These are phyloP conservation scores for Xerophyta viscosa DNA, from an alignment of 106 monocot species.

Conservation along the genomic window DNA sequence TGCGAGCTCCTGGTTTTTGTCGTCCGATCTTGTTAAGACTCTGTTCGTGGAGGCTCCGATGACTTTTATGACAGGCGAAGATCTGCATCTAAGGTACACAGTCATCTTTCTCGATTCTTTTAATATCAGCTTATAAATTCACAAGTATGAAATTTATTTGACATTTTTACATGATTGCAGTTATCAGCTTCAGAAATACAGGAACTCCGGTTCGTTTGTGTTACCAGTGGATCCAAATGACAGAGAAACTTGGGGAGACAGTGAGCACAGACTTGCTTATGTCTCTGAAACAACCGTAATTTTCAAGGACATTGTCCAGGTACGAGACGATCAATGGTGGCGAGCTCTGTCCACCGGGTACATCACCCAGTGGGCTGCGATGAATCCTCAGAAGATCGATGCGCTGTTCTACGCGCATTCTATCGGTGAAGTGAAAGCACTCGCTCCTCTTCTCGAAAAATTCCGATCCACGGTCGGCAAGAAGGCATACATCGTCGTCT, in stretches of 20 bases:
- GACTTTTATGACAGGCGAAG: slow-evolving; percentile 96
- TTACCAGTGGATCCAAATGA: slow-evolving; percentile 79
- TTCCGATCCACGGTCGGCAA: slow-evolving; percentile 57
- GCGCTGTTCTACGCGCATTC: slow-evolving; percentile 95
- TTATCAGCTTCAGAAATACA: slow-evolving; percentile 97
- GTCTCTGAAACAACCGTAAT: slow-evolving; percentile 95
- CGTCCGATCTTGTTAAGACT: slow-evolving; percentile 86
- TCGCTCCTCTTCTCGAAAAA: slow-evolving; percentile 79
- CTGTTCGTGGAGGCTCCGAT: slow-evolving; percentile 82
- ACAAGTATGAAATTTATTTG: too few species aligned
- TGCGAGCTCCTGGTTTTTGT: slow-evolving; percentile 95
- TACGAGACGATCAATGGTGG: slow-evolving; percentile 96
- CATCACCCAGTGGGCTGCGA: slow-evolving; percentile 58
- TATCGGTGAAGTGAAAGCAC: slow-evolving; percentile 44
- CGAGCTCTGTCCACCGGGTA: slow-evolving; percentile 70
- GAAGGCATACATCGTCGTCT: slow-evolving; percentile 89
- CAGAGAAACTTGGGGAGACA: slow-evolving; percentile 97
- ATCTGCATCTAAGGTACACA: slow-evolving; percentile 82
- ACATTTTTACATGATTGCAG: slow-evolving; percentile 24
- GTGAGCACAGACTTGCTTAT: slow-evolving; percentile 97
- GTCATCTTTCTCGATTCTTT: too few species aligned
- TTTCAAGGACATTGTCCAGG: slow-evolving; percentile 87
- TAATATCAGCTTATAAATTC: too few species aligned
- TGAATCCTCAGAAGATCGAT: slow-evolving; percentile 91
- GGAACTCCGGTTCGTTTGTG: slow-evolving; percentile 85